Base-by-base conservation (phyloP, 192 early-diverging fungal genomes). In the Irineochytrium annulatum region DNA sequence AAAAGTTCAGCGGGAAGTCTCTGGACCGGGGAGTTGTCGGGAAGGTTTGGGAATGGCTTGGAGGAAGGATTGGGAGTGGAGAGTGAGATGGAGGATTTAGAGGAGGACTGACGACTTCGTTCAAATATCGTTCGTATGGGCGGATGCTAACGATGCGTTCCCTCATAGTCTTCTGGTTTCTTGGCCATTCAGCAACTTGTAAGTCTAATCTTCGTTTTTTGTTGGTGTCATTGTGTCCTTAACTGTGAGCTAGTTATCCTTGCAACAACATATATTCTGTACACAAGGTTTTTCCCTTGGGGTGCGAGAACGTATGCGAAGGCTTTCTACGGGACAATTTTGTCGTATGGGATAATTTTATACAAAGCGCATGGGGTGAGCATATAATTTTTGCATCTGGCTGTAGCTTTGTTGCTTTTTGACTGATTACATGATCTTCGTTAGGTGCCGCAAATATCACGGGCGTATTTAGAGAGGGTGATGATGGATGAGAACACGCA, bases 321-420 rank as follows among this genome's bases (percentile, higher is more conserved):
- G 52, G 86, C 85, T 13, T 87, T 81, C 55, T 67, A 79, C 29
- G 88, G 89, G 19, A 86, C 86, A 4, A 54, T 87, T 19, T 32
- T 89, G 24, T 81, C 78, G 43, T 91, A 88, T 68, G 79, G 82
- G 34, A 86, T 92, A 41, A 87, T 92, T 39, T 73, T 90, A 55
- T 87, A 86, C 71, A 90, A 89, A 66, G 77, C 83, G 27, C 80
- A 86, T 64, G 87, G 87, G 30, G 86, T 89, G 77, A 82, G 81
- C 79, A 16, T 3, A 24, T 60, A 67, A 32, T n/a, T 34, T 72
- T 34, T 35, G 20, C 49, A 34, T 33, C 33, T 52, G 17, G 16
- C 55, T 39, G 4, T 19, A 35, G 13, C 27, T 61, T 20, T 72
- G 32, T 48, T 34, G 22, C 37, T 46, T 37, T n/a, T 59, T 35